Evolutionary conservation across 345 rosid species (phyloP).

Genomic region (Sisymbrium irio): DNA sequence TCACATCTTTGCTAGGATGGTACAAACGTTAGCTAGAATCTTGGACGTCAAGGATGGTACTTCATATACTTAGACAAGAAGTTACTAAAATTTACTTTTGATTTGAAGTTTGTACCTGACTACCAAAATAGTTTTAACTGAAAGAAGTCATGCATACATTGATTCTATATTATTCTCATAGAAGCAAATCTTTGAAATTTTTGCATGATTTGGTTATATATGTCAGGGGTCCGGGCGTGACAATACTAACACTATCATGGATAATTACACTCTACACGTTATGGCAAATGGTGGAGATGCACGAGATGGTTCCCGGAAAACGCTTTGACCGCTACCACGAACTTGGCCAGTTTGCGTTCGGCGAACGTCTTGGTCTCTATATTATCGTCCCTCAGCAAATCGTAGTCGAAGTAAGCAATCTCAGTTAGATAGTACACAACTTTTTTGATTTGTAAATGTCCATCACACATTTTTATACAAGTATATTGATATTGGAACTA

Average conservation of each 20-base stretch:
- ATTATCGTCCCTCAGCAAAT: slow-evolving; percentile 65
- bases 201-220: background rate
- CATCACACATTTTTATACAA: background rate
- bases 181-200: background rate
- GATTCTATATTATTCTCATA: background rate
- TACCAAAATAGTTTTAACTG: background rate
- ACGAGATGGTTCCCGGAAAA: slow-evolving; percentile 66
- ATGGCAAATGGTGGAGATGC: slow-evolving; percentile 94
- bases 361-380: slow-evolving; percentile 67
- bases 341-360: slow-evolving; percentile 65
- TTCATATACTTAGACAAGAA: background rate
- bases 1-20: background rate
- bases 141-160: background rate
- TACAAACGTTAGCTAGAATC: too few relatives aligned
- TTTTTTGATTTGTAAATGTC: background rate
- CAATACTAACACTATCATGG: slow-evolving; percentile 57
- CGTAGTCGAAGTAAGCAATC: slow-evolving; percentile 44
- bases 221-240: slow-evolving; percentile 56
- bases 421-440: background rate
- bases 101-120: background rate
- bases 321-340: slow-evolving; percentile 78
- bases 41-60: too few relatives aligned
- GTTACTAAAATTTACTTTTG: background rate
- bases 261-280: slow-evolving; percentile 60
- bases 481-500: background rate